phyloP scores from a whole-genome alignment of 305 asterid genomes.

The Caryopteris hybrid region DNA sequence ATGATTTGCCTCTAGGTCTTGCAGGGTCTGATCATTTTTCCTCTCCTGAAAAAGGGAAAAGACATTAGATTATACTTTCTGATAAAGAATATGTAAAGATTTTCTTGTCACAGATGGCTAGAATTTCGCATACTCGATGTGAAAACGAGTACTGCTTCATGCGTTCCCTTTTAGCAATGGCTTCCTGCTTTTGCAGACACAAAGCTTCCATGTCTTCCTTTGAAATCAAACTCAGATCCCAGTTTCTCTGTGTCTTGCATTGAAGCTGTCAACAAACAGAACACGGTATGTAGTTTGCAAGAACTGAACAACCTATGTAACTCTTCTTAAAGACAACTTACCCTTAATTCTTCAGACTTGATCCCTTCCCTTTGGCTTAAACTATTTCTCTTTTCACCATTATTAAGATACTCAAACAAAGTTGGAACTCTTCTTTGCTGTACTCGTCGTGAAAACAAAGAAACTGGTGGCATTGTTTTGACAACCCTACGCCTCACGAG shows the following conservation, averaged over 20 bases:
- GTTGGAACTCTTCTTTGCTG: slow-evolving; percentile 38
- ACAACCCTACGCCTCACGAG: slow-evolving; percentile 47
- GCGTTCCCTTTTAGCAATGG: slow-evolving; percentile 60
- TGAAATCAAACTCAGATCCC: slow-evolving; percentile 55
- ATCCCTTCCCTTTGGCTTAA: slow-evolving; percentile 28
- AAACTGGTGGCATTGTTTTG: slow-evolving; percentile 22
- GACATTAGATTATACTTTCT: not conserved
- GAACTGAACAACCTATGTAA: not conserved
- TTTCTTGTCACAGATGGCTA: not conserved
- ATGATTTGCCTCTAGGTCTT: slow-evolving; percentile 31
- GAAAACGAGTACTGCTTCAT: slow-evolving; percentile 80
- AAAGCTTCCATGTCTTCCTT: slow-evolving; percentile 50
- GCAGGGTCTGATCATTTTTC: slow-evolving; percentile 44
- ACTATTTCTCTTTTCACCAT: slow-evolving; percentile 39
- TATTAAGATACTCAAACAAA: slow-evolving; percentile 35
- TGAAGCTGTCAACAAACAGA: slow-evolving; percentile 32
- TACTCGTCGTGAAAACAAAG: slow-evolving; percentile 21
- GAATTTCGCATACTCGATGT: slow-evolving; percentile 41
- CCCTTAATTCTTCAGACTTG: slow-evolving; percentile 46
- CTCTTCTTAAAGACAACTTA: slow-evolving; percentile 11
- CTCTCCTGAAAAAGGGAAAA: slow-evolving; percentile 48
- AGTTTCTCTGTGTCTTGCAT: slow-evolving; percentile 41
- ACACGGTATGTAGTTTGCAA: not conserved
- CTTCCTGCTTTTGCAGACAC: slow-evolving; percentile 55
- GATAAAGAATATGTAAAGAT: not conserved